Percentiles rank a stretch among this genome's conserved stretches.
Conservation (phyloP, 1,284 basidiomycete genomes). For the Puccinia horiana region DNA sequence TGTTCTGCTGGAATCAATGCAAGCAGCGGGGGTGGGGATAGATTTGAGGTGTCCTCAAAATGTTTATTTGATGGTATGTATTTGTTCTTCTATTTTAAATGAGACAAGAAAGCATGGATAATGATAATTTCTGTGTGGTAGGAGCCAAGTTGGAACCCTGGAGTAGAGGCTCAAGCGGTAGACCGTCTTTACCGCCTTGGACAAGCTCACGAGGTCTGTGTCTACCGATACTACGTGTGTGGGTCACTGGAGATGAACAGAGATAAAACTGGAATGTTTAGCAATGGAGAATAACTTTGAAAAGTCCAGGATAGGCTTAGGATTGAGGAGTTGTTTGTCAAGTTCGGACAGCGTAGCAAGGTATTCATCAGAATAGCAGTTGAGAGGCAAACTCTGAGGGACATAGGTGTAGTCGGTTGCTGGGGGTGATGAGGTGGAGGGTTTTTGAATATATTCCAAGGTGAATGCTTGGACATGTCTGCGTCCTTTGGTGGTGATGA, state of each 20-base stretch:
- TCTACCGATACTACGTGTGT: conserved; percentile 8
- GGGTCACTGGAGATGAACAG: too few species aligned
- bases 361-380: not conserved
- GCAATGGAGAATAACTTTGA: too few species aligned
- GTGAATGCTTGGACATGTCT: not conserved
- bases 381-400: not conserved
- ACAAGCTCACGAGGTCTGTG: not conserved
- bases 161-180: conserved; percentile 1
- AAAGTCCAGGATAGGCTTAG: not conserved
- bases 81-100: not conserved
- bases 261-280: too few species aligned
- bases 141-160: conserved; percentile 21
- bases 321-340: not conserved
- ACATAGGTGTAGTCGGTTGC: not conserved
- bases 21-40: not conserved
- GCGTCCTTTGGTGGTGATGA: not conserved
- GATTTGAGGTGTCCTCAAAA: not conserved
- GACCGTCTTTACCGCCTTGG: not conserved
- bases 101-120: too few species aligned
- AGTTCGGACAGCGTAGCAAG: not conserved
- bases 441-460: not conserved
- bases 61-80: not conserved
- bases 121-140: not conserved
- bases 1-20: conserved; percentile 5
- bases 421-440: not conserved